Percentiles rank a stretch among this genome's conserved stretches.
These are phyloP conservation scores for Aspergillus transmontanensis DNA, from an alignment of 2,329 filamentous ascomycete species.

Conservation along the genomic window DNA sequence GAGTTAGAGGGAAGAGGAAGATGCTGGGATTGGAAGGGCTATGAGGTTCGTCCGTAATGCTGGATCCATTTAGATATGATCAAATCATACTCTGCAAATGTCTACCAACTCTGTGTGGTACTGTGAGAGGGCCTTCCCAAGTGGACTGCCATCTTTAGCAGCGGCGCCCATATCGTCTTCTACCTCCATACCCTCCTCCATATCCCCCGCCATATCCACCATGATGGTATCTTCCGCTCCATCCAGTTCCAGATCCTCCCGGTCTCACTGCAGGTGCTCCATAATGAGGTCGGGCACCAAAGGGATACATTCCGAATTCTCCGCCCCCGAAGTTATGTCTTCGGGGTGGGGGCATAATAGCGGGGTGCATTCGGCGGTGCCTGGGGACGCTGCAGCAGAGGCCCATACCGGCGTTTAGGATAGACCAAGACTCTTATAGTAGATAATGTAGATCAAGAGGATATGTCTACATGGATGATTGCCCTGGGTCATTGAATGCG, in stretches of 20 bases:
- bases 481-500: too few species aligned
- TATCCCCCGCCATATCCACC: too few species aligned
- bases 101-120: neutral
- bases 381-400: neutral
- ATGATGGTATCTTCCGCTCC: neutral
- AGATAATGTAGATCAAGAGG: neutral
- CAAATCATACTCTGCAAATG: neutral
- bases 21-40: constrained; percentile 71
- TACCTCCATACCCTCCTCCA: neutral
- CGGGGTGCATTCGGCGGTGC: neutral
- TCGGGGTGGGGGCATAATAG: neutral
- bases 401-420: neutral
- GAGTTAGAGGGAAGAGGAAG: constrained; percentile 57
- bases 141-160: neutral
- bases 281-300: neutral
- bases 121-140: neutral
- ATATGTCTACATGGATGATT: too few species aligned
- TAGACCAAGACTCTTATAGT: neutral
- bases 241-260: neutral
- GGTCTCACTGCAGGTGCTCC: neutral
- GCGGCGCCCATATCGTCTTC: neutral
- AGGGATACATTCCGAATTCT: too few species aligned
- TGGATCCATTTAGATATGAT: neutral
- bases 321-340: neutral
- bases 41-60: constrained; percentile 44